Evolutionary conservation across 2,329 filamentous ascomycete species (phyloP), one percentile per base, ranked within the genome.

Genomic region (Pestalotiopsis sp.): DNA sequence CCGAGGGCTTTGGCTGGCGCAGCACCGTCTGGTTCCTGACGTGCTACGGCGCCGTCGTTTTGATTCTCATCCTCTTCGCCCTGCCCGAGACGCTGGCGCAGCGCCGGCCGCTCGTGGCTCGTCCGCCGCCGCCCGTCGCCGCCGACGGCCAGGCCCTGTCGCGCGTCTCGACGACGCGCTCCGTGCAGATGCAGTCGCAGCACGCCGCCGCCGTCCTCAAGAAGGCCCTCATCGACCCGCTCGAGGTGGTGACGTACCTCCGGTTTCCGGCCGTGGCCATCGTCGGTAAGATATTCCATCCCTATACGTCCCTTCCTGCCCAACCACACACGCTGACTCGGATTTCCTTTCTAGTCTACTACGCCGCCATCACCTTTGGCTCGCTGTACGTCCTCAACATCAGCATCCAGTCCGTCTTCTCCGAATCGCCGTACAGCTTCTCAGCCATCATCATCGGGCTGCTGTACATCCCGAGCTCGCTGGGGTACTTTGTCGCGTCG

Each of bases 381-480:
- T 85, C 89, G 1, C 86, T 96, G 6, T 96, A 93, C 79, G 82
- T 95, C 13, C 85, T 94, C 74, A 96, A 95, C 78, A 91, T 96
- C 74, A 90, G 90, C 67, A 84, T 95, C 60, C 90, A 95, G 78
- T 83, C 90, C 66, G 90, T 88, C 11, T 95, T 95, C 78, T 87
- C 87, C 5, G 76, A 77, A 4, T 73, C 84, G 1, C 93, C 93
- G 0, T 97, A 96, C 81, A 84, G 84, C 74, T 96, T 90, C 78
- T 80, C 83, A 5, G 87, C 89, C 59, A 83, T 93, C 72, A 88
- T 93, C 66, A 83, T 96, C 67, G 93, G 93, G 12, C 81, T 94
- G 45, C 83, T 94, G 25, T 96, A 96, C 77, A 87, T 95, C n/a
- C 92, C 93, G 0, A 88, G 89, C 56, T 92, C 91, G 0, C 69